Evolutionary conservation across 148 eudicot species (phyloP).

Genomic region (Nepenthes mirabilis): DNA sequence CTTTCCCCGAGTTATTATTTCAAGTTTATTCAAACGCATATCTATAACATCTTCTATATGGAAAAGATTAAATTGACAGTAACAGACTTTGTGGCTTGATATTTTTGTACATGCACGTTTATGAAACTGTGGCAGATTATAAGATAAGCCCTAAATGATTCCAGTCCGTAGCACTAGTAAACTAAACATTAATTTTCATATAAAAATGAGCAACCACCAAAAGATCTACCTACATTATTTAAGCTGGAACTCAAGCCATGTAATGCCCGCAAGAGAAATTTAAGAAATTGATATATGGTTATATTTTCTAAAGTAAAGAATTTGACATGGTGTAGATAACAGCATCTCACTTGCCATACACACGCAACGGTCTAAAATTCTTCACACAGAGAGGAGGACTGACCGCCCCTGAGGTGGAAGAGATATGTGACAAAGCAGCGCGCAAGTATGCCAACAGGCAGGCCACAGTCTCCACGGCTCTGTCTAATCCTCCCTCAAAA

Average conservation of each 20-base stretch:
- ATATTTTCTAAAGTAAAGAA: neutral
- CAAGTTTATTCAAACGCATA: too few species aligned
- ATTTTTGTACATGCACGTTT: too few species aligned
- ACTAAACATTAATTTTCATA: too few species aligned
- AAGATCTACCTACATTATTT: too few species aligned
- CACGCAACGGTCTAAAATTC: constrained; percentile 84
- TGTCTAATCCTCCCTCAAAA: constrained; percentile 24
- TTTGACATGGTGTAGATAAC: constrained; percentile 52
- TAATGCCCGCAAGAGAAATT: neutral
- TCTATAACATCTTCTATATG: too few species aligned
- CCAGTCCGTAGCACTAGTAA: too few species aligned
- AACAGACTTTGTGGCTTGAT: too few species aligned
- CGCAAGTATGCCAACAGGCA: constrained; percentile 62
- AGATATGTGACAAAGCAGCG: constrained; percentile 69
- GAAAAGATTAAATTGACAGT: too few species aligned
- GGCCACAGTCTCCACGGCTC: constrained; percentile 30
- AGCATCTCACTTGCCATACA: constrained; percentile 92
- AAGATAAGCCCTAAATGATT: too few species aligned
- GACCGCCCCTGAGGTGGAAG: constrained; percentile 73
- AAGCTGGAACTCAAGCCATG: neutral
- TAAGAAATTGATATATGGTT: neutral
- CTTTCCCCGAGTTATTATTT: too few species aligned
- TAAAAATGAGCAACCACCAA: too few species aligned
- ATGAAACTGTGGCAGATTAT: too few species aligned
- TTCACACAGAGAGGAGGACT: constrained; percentile 81